phyloP scores from a whole-genome alignment of 768 basidiomycete genomes.

The Auriscalpium vulgare region DNA sequence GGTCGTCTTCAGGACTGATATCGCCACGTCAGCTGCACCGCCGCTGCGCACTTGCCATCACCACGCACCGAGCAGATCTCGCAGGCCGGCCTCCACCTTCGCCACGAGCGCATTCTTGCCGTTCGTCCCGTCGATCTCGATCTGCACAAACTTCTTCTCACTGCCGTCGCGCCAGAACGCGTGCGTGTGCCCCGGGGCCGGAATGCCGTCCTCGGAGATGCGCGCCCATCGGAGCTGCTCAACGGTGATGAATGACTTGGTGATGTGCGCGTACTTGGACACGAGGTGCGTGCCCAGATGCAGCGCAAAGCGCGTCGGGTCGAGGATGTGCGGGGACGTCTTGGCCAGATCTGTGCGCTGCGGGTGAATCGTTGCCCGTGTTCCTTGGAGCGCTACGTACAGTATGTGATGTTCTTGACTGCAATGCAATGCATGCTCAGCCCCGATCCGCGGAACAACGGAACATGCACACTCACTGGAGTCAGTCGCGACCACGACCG shows the following conservation, averaged over 20 bases:
- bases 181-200: slow-evolving; percentile 54
- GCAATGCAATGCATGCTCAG: neutral
- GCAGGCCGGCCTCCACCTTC: slow-evolving; percentile 41
- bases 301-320: slow-evolving; percentile 78
- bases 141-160: slow-evolving; percentile 68
- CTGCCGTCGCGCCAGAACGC: slow-evolving; percentile 87
- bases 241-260: slow-evolving; percentile 60
- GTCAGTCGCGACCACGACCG: slow-evolving; percentile 84
- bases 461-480: slow-evolving; percentile 32
- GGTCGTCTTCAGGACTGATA: slow-evolving; percentile 77
- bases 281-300: slow-evolving; percentile 82
- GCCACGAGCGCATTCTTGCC: slow-evolving; percentile 4
- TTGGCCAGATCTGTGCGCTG: slow-evolving; percentile 60
- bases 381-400: slow-evolving; percentile 12
- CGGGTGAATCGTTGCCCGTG: neutral
- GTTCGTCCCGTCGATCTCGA: slow-evolving; percentile 31
- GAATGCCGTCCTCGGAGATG: slow-evolving; percentile 43
- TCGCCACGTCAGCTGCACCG: neutral
- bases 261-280: slow-evolving; percentile 69
- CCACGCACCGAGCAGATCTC: slow-evolving; percentile 72
- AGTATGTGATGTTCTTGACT: slow-evolving; percentile 35
- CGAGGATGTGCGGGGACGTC: slow-evolving; percentile 77
- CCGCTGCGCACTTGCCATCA: neutral
- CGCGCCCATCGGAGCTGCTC: slow-evolving; percentile 83
- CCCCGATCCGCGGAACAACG: too few relatives aligned